Percentiles rank a stretch among this genome's conserved stretches.
These are phyloP conservation scores for Epithele typhae DNA, from an alignment of 768 basidiomycete genomes.

Conservation along the genomic window DNA sequence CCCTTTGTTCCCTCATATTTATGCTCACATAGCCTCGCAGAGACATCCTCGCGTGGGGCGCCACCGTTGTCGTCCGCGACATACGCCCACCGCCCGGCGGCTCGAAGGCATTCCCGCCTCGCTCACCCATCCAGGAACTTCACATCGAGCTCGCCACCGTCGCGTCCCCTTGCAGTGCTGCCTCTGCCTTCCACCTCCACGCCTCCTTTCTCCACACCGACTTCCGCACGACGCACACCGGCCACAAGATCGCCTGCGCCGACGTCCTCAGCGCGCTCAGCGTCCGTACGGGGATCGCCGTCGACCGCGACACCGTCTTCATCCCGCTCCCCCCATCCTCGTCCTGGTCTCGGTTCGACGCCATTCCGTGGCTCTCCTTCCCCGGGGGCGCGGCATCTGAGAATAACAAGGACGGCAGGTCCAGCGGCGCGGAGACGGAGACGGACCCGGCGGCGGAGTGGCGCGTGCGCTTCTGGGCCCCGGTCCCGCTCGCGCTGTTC, in stretches of 20 bases:
- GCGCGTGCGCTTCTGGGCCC: constrained; percentile 40
- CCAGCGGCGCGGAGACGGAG: too few species aligned
- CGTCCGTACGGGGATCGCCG: constrained; percentile 6
- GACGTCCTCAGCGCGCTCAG: constrained; percentile 1
- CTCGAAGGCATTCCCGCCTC: constrained; percentile 7
- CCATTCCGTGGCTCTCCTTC: too few species aligned
- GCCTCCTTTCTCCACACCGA: background rate
- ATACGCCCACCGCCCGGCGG: too few species aligned
- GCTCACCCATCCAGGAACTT: constrained; percentile 8
- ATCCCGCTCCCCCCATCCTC: too few species aligned
- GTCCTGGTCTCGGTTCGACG: too few species aligned
- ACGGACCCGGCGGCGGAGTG: constrained; percentile 18
- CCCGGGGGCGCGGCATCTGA: too few species aligned
- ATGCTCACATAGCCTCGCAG: background rate
- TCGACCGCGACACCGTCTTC: constrained; percentile 4
- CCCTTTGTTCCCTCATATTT: background rate
- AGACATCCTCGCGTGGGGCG: constrained; percentile 13
- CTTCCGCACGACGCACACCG: constrained; percentile 3
- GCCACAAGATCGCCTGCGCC: background rate
- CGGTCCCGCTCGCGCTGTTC: constrained; percentile 45
- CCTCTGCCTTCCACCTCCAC: too few species aligned
- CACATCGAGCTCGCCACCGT: constrained; percentile 11
- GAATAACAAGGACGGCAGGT: too few species aligned
- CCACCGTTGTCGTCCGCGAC: constrained; percentile 10
- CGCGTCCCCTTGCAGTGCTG: constrained; percentile 6